These are phyloP conservation scores for Citrullus amarus DNA, from an alignment of 306 rosid genomes.

Conservation along the genomic window DNA sequence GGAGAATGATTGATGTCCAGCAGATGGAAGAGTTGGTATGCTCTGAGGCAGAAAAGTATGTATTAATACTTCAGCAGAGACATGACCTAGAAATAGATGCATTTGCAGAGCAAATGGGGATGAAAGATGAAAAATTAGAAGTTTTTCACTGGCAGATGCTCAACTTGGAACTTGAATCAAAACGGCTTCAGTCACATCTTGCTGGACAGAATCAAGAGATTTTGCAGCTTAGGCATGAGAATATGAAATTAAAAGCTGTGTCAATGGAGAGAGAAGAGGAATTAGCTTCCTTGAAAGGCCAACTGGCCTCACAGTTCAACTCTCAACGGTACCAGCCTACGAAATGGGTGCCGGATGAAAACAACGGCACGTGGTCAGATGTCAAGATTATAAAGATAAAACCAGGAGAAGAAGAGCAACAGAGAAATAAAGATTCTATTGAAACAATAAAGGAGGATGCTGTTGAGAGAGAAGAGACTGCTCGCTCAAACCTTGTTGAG, in stretches of 20 bases:
- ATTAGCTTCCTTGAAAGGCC: constrained; percentile 43
- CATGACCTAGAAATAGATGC: constrained; percentile 85
- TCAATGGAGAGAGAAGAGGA: constrained; percentile 49
- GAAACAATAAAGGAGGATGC: constrained; percentile 20
- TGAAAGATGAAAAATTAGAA: constrained; percentile 82
- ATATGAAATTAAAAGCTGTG: constrained; percentile 55
- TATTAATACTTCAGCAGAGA: constrained; percentile 56
- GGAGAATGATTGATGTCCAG: constrained; percentile 48
- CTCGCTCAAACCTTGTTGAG: neutral
- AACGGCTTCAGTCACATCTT: constrained; percentile 61
- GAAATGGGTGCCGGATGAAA: constrained; percentile 26
- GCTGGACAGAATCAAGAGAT: constrained; percentile 58
- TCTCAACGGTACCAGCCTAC: constrained; percentile 20
- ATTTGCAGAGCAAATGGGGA: constrained; percentile 73
- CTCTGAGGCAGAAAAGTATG: constrained; percentile 76
- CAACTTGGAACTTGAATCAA: constrained; percentile 70
- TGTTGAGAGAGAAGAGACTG: constrained; percentile 7
- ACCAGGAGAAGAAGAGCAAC: constrained; percentile 34
- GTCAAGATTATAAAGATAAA: constrained; percentile 34
- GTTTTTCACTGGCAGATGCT: constrained; percentile 67
- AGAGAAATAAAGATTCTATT: constrained; percentile 26
- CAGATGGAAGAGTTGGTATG: constrained; percentile 68
- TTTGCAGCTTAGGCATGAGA: constrained; percentile 58
- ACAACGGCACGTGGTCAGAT: constrained; percentile 31
- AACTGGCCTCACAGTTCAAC: constrained; percentile 41